A percentile compares a stretch with the other conserved stretches of the same genome.
Conservation (phyloP, 2,329 filamentous ascomycete species). For the Monosporascus sp. region DNA sequence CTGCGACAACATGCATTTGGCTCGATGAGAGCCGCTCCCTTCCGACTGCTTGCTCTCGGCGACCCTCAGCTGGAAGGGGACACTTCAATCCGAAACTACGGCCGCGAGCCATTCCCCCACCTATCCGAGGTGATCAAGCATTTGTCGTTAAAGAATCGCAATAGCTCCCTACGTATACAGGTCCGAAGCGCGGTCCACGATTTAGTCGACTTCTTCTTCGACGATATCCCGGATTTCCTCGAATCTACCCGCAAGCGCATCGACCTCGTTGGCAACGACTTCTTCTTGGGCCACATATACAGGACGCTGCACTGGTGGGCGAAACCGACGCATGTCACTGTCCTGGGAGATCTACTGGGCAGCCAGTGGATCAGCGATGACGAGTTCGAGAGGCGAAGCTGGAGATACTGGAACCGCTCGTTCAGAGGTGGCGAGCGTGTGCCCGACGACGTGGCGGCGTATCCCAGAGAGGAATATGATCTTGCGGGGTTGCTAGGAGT, state of each 20-base stretch:
- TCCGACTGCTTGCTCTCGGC: conserved; percentile 79
- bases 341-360: conserved; percentile 85
- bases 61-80: conserved; percentile 95
- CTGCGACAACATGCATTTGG: conserved; percentile 25
- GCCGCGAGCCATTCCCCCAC: conserved; percentile 50
- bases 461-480: conserved; percentile 44
- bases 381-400: conserved; percentile 71
- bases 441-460: conserved; percentile 45
- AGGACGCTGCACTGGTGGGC: conserved; percentile 79
- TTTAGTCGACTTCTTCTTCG: conserved; percentile 53
- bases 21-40: conserved; percentile 45
- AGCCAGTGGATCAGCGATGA: conserved; percentile 89
- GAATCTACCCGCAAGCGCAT: conserved; percentile 69
- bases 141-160: conserved; percentile 39
- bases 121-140: conserved; percentile 41
- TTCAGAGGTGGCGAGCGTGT: conserved; percentile 66
- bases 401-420: conserved; percentile 74
- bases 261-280: conserved; percentile 90
- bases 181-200: conserved; percentile 51
- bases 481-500: conserved; percentile 44
- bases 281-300: conserved; percentile 90
- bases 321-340: conserved; percentile 76
- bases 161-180: conserved; percentile 45
- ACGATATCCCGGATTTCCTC: conserved; percentile 64
- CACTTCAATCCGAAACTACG: conserved; percentile 65